These are phyloP conservation scores for Lactarius sp. DNA, from an alignment of 768 basidiomycete genomes.

Conservation along the genomic window DNA sequence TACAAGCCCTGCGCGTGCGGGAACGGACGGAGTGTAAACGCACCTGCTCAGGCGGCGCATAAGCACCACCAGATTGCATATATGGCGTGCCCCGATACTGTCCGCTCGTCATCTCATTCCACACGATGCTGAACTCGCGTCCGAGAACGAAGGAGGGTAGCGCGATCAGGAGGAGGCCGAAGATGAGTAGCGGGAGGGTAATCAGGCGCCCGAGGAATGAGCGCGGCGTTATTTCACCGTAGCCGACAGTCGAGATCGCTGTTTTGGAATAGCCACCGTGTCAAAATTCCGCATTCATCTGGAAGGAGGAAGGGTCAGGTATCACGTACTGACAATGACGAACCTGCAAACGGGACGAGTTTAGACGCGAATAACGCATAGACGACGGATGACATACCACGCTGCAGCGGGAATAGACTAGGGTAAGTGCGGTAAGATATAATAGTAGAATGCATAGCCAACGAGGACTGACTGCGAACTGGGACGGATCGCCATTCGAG, in stretches of 20 bases:
- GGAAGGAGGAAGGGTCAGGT: not conserved
- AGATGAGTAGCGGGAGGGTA: conserved; percentile 81
- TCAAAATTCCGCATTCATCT: not conserved
- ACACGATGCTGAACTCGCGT: conserved; percentile 84
- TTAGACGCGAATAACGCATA: not conserved
- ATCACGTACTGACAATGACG: conserved; percentile 67
- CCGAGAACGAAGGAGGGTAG: conserved; percentile 90
- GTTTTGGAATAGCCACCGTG: not conserved
- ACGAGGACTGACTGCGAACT: conserved; percentile 55
- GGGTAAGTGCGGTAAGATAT: not conserved
- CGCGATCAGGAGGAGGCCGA: conserved; percentile 84
- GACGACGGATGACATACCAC: conserved; percentile 50
- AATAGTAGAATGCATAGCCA: not conserved
- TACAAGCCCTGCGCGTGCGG: no score
- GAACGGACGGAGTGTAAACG: not conserved
- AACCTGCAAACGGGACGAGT: conserved; percentile 42
- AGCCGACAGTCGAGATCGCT: conserved; percentile 89
- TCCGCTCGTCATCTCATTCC: conserved; percentile 67
- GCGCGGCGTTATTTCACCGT: conserved; percentile 87
- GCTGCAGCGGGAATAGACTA: conserved; percentile 70
- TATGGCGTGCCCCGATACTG: not conserved
- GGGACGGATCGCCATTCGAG: conserved; percentile 75
- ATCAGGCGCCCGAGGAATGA: conserved; percentile 83
- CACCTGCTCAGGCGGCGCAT: not conserved
- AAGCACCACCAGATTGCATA: not conserved